Evolutionary conservation across 2,329 filamentous ascomycete genomes (phyloP).

Genomic region (Graphilbum ipis-grandicollis): DNA sequence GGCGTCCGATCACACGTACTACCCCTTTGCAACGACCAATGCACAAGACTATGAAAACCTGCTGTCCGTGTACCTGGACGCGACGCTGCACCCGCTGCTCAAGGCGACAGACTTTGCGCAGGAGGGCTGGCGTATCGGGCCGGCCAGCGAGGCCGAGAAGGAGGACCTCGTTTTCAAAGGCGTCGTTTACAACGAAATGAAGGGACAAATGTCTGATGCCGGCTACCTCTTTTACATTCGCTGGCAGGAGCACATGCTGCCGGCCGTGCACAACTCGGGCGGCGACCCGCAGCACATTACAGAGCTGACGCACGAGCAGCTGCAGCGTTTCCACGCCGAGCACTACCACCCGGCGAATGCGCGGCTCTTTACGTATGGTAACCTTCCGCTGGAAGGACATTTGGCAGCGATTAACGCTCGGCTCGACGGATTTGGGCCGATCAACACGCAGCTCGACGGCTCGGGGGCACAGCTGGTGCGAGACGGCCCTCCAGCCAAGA

Average conservation of each 20-base stretch:
- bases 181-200: slow-evolving; percentile 99
- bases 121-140: slow-evolving; percentile 91
- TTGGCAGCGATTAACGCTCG: slow-evolving; percentile 61
- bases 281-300: slow-evolving; percentile 95
- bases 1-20: slow-evolving; percentile 88
- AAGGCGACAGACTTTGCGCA: slow-evolving; percentile 88
- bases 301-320: slow-evolving; percentile 77
- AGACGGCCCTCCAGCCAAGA: no score
- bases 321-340: slow-evolving; percentile 73
- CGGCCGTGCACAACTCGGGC: slow-evolving; percentile 88
- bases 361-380: slow-evolving; percentile 88
- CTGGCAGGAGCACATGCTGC: slow-evolving; percentile 89
- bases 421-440: slow-evolving; percentile 55
- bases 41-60: slow-evolving; percentile 88
- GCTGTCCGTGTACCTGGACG: slow-evolving; percentile 91
- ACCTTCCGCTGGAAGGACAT: slow-evolving; percentile 74
- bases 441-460: no score
- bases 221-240: slow-evolving; percentile 91
- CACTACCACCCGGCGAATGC: slow-evolving; percentile 98
- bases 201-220: slow-evolving; percentile 95
- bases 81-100: slow-evolving; percentile 75
- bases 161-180: slow-evolving; percentile 69
- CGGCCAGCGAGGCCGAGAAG: slow-evolving; percentile 42
- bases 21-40: slow-evolving; percentile 96
- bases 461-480: no score